Evolutionary conservation across 1,284 basidiomycete genomes (phyloP).

Genomic region (Ganoderma sinense): DNA sequence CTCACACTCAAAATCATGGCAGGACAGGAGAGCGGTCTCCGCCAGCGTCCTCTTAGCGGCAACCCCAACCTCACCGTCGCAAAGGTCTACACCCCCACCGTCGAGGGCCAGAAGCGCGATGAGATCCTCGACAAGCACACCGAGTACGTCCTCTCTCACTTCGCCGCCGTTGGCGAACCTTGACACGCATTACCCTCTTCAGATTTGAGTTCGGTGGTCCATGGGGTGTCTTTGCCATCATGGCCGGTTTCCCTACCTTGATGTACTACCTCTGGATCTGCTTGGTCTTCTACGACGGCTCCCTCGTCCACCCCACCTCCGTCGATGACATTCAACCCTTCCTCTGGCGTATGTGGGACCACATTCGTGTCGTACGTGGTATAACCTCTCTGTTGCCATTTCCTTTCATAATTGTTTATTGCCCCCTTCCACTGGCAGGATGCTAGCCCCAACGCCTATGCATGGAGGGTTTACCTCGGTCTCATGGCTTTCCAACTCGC

Average conservation of each 20-base stretch:
- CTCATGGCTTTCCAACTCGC: slow-evolving; percentile 91
- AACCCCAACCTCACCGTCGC: slow-evolving; percentile 27
- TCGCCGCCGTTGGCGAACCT: neutral
- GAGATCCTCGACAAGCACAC: slow-evolving; percentile 79
- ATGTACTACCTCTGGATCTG: slow-evolving; percentile 99
- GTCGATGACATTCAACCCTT: slow-evolving; percentile 83
- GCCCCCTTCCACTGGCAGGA: slow-evolving; percentile 67
- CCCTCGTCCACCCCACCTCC: slow-evolving; percentile 80
- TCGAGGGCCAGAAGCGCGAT: slow-evolving; percentile 75
- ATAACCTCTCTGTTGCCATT: neutral
- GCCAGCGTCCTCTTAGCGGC: slow-evolving; percentile 34
- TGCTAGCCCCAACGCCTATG: slow-evolving; percentile 89
- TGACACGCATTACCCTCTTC: slow-evolving; percentile 5
- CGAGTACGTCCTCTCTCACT: slow-evolving; percentile 52
- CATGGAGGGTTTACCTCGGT: slow-evolving; percentile 90
- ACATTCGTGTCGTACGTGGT: slow-evolving; percentile 75
- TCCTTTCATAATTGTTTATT: neutral
- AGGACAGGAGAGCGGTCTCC: slow-evolving; percentile 32
- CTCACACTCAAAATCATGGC: slow-evolving; percentile 19
- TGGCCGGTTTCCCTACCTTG: slow-evolving; percentile 90
- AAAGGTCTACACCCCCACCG: slow-evolving; percentile 48
- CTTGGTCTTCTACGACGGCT: slow-evolving; percentile 95
- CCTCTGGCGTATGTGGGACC: slow-evolving; percentile 83
- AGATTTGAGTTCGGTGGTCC: slow-evolving; percentile 98
- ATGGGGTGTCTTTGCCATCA: slow-evolving; percentile 90